Evolutionary conservation across 768 basidiomycete genomes (phyloP), one percentile per base, ranked within the genome.

Genomic region (Trametopsis cervina): DNA sequence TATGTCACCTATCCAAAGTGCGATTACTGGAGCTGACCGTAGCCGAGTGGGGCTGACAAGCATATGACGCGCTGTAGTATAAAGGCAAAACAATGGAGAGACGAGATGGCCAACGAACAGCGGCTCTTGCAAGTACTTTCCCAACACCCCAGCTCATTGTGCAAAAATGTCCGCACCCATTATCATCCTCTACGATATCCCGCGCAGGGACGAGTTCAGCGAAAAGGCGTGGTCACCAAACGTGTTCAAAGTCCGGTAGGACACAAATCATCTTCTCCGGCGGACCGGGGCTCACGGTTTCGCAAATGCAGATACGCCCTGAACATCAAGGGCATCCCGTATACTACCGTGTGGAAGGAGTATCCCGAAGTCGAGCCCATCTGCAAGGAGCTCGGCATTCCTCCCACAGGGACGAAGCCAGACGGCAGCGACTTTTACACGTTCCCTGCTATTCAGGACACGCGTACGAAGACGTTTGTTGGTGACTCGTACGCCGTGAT

Each of bases 401-500:
- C 57, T 2, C 66, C 72, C 2, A 71, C 69, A 0, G 20, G 42
- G 6, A 56, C 25, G 4, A 60, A 60, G 46, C 46, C 54, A 17
- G 64, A 68, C 47, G 68, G 64, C 1, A 46, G 42, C 15, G 63
- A 57, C 1, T 48, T 49, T 33, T 76, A 77, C 59, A 77, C 74
- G 10, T 61, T 77, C 0, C 79, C 80, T 0, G 65, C 70, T 23
- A 76, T 82, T 46, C 57, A 71, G 53, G 77, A 80, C 54, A 67
- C 69, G 0, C 58, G 58, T 26, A 76, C 73, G 4, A 65, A 63
- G 4, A 50, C 57, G 1, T 47, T 61, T 4, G 27, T 79, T 24
- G 52, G 68, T 9, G 73, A 79, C 25, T 78, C 77, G 0, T 53
- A 61, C 33, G 55, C 51, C 25, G 80, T 81, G 47, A 76, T 73